Percentiles rank a stretch among this genome's conserved stretches.
phyloP scores from a whole-genome alignment of 2,329 filamentous ascomycete species.

The Pseudocercospora eumusae region DNA sequence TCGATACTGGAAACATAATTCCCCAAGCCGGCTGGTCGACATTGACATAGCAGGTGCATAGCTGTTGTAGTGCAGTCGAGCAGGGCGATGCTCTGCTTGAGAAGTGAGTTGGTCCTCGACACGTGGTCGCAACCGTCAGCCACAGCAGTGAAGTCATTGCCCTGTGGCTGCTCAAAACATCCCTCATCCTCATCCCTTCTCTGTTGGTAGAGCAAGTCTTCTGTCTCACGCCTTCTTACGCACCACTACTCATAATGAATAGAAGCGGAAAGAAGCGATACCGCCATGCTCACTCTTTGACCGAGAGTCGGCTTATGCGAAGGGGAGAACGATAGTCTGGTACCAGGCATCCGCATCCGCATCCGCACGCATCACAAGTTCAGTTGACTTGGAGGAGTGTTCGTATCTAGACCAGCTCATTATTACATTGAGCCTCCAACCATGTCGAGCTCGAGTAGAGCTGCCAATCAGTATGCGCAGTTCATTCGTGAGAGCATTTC shows the following conservation, averaged over 20 bases:
- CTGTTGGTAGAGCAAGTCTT: neutral
- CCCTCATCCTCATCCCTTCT: too few species aligned
- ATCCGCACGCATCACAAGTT: too few species aligned
- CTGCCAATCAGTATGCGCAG: constrained; percentile 28
- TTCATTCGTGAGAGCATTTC: constrained; percentile 48
- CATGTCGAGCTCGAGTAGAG: constrained; percentile 13
- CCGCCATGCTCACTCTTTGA: neutral
- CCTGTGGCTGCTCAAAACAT: neutral
- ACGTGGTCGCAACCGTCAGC: neutral
- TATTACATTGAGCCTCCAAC: neutral
- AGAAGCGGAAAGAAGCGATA: neutral
- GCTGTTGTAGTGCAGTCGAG: too few species aligned
- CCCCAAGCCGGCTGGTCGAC: too few species aligned
- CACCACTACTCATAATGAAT: neutral
- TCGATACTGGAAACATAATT: too few species aligned
- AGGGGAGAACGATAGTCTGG: neutral
- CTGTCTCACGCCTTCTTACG: neutral
- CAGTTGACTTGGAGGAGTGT: neutral
- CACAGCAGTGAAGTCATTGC: neutral
- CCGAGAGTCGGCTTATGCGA: neutral
- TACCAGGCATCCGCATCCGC: constrained; percentile 19
- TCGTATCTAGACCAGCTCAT: neutral
- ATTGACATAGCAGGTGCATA: too few species aligned
- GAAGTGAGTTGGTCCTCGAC: too few species aligned
- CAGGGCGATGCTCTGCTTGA: too few species aligned